Conservation (phyloP, 257 asterid species). For the Solanum bulbocastanum region DNA sequence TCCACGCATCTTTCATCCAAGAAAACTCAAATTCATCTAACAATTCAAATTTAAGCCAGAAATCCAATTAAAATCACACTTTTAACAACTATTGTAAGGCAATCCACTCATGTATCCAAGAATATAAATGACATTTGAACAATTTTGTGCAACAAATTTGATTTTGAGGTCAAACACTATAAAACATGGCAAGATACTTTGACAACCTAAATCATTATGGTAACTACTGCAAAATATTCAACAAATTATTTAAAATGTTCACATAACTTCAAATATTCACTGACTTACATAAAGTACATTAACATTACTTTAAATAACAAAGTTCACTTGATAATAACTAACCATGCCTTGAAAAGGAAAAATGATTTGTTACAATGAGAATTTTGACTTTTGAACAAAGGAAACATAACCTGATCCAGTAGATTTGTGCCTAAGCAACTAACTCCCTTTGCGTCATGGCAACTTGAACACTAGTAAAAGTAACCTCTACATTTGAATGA, state of each 20-base stretch:
- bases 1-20: neutral
- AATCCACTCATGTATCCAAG: neutral
- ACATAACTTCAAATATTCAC: neutral
- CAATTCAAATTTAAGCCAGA: neutral
- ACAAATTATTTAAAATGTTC: neutral
- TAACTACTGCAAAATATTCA: neutral
- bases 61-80: neutral
- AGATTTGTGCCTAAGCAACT: neutral
- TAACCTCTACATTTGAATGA: slow-evolving; percentile 68
- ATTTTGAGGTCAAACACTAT: neutral
- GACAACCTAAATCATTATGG: neutral
- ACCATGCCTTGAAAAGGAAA: neutral
- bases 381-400: neutral
- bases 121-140: neutral
- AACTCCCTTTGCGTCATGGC: neutral
- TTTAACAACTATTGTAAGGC: neutral
- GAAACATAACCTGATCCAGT: neutral
- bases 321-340: neutral
- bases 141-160: neutral
- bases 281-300: neutral
- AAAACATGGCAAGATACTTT: neutral
- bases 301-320: neutral
- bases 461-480: slow-evolving; percentile 34
- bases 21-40: neutral
- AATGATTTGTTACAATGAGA: neutral